These are phyloP conservation scores for Kodamaea suecica DNA, from an alignment of 1,139 yeast genomes.

Conservation along the genomic window DNA sequence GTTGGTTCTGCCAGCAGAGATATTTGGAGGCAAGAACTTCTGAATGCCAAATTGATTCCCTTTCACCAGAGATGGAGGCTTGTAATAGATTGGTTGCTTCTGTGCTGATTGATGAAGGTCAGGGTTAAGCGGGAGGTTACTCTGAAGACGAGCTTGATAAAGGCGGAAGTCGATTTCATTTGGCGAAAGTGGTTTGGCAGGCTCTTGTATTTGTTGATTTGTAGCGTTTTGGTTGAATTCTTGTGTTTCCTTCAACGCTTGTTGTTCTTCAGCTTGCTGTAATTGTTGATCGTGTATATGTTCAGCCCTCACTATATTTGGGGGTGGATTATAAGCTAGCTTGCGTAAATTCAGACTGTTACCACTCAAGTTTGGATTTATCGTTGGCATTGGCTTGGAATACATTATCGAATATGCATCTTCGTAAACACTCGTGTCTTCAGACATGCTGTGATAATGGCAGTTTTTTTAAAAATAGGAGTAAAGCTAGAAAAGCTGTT, in stretches of 20 bases:
- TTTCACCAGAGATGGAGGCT: conserved; percentile 31
- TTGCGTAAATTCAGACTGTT: conserved; percentile 8
- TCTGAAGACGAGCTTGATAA: conserved; percentile 18
- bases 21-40: conserved; percentile 30
- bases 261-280: neutral
- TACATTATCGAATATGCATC: conserved; percentile 34
- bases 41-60: conserved; percentile 30
- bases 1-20: conserved; percentile 1
- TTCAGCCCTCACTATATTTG: conserved; percentile 6
- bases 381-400: conserved; percentile 6
- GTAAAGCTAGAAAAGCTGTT: too few relatives aligned
- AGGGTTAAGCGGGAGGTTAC: neutral
- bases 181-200: too few relatives aligned
- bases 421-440: conserved; percentile 13
- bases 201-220: too few relatives aligned
- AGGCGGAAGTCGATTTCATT: conserved; percentile 20
- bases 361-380: conserved; percentile 3
- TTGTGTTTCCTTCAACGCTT: neutral
- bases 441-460: too few relatives aligned
- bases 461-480: too few relatives aligned
- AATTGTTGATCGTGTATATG: neutral
- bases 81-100: conserved; percentile 30
- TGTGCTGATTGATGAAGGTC: neutral
- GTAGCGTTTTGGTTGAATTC: too few relatives aligned
- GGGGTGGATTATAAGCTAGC: conserved; percentile 10